Evolutionary conservation across 148 eudicot genomes (phyloP).

Genomic region (Chenopodium formosanum): DNA sequence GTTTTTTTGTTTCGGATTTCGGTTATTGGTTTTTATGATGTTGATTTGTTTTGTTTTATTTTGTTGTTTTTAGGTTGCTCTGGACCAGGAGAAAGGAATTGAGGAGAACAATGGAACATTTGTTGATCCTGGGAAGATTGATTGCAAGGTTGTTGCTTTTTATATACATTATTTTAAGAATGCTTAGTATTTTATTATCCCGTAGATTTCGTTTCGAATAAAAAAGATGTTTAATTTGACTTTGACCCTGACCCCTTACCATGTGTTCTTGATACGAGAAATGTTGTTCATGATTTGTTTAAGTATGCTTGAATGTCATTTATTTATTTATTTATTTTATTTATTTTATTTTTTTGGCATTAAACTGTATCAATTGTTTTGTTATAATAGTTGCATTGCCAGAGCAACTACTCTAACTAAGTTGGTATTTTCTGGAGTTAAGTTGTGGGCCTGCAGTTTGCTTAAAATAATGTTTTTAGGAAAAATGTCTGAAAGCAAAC

Average conservation of each 20-base stretch:
- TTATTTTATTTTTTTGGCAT: background rate
- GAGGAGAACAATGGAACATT: conserved; percentile 24
- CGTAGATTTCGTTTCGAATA: background rate
- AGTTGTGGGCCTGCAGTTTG: background rate
- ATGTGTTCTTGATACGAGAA: conserved; percentile 6
- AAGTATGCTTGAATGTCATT: background rate
- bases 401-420: background rate
- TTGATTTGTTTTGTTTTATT: conserved; percentile 1
- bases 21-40: conserved; percentile 7
- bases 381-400: background rate
- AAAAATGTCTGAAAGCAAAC: background rate
- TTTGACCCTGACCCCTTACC: conserved; percentile 25
- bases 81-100: conserved; percentile 26
- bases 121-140: conserved; percentile 35
- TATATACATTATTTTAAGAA: conserved; percentile 4
- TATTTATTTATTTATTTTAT: no score
- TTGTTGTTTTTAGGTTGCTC: conserved; percentile 21
- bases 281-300: conserved; percentile 15
- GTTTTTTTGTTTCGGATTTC: conserved; percentile 6
- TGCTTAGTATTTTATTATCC: conserved; percentile 16
- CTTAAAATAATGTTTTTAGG: background rate
- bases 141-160: conserved; percentile 52
- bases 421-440: background rate
- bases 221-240: conserved; percentile 12
- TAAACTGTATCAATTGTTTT: background rate